Conservation (phyloP, 1,284 basidiomycete species). For the Ustilago bromivora region DNA sequence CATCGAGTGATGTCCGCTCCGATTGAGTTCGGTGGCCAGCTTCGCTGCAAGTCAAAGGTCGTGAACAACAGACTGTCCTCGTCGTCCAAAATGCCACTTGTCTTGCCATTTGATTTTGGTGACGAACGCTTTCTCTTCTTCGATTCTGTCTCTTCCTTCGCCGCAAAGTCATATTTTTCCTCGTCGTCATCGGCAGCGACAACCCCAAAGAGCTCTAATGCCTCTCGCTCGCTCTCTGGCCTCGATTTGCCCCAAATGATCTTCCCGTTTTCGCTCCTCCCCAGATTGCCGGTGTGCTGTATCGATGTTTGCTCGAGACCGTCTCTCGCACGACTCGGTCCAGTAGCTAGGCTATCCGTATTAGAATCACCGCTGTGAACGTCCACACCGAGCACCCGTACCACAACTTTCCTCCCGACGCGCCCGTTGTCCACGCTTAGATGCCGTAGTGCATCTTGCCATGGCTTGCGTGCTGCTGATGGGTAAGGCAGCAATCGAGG, state of each 20-base stretch:
- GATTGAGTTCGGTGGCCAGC: slow-evolving; percentile 58
- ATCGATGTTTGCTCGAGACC: neutral
- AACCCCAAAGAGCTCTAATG: slow-evolving; percentile 6
- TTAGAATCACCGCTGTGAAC: slow-evolving; percentile 16
- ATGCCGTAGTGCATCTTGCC: slow-evolving; percentile 25
- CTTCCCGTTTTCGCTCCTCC: slow-evolving; percentile 21
- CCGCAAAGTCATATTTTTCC: neutral
- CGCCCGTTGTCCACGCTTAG: slow-evolving; percentile 10
- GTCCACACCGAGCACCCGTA: slow-evolving; percentile 30
- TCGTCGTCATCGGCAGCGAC: slow-evolving; percentile 7
- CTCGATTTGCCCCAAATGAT: slow-evolving; percentile 43
- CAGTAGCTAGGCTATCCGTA: slow-evolving; percentile 31
- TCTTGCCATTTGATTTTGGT: neutral
- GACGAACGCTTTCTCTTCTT: slow-evolving; percentile 13
- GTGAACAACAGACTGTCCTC: slow-evolving; percentile 46
- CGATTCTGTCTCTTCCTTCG: neutral
- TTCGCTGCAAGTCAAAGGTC: slow-evolving; percentile 52
- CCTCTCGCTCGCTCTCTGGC: neutral
- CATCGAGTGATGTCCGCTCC: slow-evolving; percentile 58
- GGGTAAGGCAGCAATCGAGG: slow-evolving; percentile 31
- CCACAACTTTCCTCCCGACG: slow-evolving; percentile 27
- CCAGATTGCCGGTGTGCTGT: slow-evolving; percentile 2
- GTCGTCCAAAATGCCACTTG: slow-evolving; percentile 10
- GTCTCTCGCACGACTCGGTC: slow-evolving; percentile 7
- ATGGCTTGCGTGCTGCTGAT: neutral